These are phyloP conservation scores for Cryomyces minteri DNA, from an alignment of 495 filamentous ascomycete species.

Conservation along the genomic window DNA sequence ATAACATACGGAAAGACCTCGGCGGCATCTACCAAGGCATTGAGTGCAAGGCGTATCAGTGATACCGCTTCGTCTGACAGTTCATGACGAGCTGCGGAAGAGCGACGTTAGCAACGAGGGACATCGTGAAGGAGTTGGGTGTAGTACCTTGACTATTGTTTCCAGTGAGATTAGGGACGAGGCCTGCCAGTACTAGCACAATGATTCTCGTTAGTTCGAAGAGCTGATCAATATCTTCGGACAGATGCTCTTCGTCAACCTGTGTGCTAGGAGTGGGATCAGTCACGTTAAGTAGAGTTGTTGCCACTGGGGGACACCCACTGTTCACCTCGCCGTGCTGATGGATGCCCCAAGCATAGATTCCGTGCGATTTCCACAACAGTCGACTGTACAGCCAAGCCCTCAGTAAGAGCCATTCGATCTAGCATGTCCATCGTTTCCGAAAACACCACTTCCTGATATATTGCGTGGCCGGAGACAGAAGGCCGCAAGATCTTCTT, in stretches of 20 bases:
- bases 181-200: slow-evolving; percentile 71
- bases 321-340: slow-evolving; percentile 51
- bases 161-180: slow-evolving; percentile 75
- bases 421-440: slow-evolving; percentile 95
- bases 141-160: slow-evolving; percentile 26
- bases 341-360: slow-evolving; percentile 76
- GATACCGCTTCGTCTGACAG: slow-evolving; percentile 67
- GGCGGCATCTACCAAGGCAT: slow-evolving; percentile 80
- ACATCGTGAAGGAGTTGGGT: background rate
- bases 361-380: slow-evolving; percentile 87
- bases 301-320: slow-evolving; percentile 20
- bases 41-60: slow-evolving; percentile 61
- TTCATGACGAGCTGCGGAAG: slow-evolving; percentile 37
- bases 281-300: slow-evolving; percentile 11
- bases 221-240: slow-evolving; percentile 93
- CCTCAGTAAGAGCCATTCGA: slow-evolving; percentile 80
- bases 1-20: slow-evolving; percentile 93
- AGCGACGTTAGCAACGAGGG: too few species aligned
- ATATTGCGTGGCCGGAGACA: slow-evolving; percentile 93
- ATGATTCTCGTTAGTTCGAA: slow-evolving; percentile 94
- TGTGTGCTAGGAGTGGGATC: slow-evolving; percentile 2
- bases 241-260: slow-evolving; percentile 45
- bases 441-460: slow-evolving; percentile 86
- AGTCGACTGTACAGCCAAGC: slow-evolving; percentile 70
- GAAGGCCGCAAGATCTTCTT: slow-evolving; percentile 89